Conservation (phyloP, 1,284 basidiomycete species). For the Ustilago bromivora region DNA sequence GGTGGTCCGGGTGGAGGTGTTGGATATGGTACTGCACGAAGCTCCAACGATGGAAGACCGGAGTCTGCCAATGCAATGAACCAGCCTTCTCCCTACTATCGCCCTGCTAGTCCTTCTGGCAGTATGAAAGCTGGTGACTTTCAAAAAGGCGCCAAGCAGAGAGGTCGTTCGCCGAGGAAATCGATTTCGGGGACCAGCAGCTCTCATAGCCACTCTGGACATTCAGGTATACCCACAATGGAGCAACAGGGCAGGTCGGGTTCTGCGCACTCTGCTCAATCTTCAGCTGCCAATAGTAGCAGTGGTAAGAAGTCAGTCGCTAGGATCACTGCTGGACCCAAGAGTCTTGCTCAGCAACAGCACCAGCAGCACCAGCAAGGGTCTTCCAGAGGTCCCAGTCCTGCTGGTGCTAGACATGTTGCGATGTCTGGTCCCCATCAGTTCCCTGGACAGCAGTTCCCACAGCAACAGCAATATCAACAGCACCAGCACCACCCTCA, state of each 20-base stretch:
- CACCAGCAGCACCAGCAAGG: conserved; percentile 14
- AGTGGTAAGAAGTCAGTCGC: conserved; percentile 32
- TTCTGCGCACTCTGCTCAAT: conserved; percentile 23
- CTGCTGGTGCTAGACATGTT: conserved; percentile 18
- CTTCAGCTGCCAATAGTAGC: conserved; percentile 6
- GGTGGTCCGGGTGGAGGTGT: conserved; percentile 62
- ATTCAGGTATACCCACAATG: neutral
- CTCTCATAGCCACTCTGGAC: conserved; percentile 5
- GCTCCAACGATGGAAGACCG: conserved; percentile 59
- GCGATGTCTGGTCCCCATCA: conserved; percentile 37
- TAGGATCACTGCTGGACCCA: conserved; percentile 44
- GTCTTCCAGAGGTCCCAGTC: conserved; percentile 18
- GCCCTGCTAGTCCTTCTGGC: conserved; percentile 36
- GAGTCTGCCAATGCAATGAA: conserved; percentile 21
- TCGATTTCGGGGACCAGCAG: conserved; percentile 13
- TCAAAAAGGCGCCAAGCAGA: conserved; percentile 29
- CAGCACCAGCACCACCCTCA: neutral
- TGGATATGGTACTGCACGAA: conserved; percentile 56
- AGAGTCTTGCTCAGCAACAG: conserved; percentile 40
- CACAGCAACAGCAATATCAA: neutral
- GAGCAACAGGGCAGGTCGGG: conserved; percentile 11
- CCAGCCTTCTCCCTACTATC: conserved; percentile 25
- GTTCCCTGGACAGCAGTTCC: conserved; percentile 23
- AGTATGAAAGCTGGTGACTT: conserved; percentile 57
- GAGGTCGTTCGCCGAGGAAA: conserved; percentile 37